phyloP scores from a whole-genome alignment of 768 basidiomycete genomes.

The Hygrophorus russula region DNA sequence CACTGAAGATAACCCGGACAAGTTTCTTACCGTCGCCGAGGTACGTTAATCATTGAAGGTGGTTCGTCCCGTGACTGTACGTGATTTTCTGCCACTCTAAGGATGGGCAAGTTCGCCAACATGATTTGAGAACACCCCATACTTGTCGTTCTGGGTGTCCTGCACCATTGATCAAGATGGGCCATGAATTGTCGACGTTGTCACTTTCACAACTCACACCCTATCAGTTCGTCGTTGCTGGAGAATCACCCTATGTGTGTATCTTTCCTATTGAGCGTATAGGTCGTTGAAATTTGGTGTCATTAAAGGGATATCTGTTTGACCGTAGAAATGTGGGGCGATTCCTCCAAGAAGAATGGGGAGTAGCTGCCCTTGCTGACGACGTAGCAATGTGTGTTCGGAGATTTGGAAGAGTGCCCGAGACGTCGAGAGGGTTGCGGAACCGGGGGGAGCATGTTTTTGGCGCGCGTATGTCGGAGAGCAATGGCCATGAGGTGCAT shows the following conservation, averaged over 20 bases:
- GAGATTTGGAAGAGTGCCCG: constrained; percentile 49
- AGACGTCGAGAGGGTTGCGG: constrained; percentile 20
- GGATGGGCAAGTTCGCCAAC: constrained; percentile 84
- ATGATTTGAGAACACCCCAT: constrained; percentile 68
- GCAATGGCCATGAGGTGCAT: constrained; percentile 66
- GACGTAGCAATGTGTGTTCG: constrained; percentile 71
- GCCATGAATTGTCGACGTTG: constrained; percentile 59
- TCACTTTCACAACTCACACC: constrained; percentile 71
- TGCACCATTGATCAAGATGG: constrained; percentile 54
- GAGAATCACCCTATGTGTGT: constrained; percentile 66
- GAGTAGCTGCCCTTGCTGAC: constrained; percentile 31
- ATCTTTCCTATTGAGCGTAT: neutral
- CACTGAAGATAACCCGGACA: constrained; percentile 67
- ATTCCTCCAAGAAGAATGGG: constrained; percentile 59
- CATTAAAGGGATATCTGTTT: constrained; percentile 61
- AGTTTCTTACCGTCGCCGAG: constrained; percentile 75
- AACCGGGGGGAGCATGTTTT: constrained; percentile 54
- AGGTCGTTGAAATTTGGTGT: neutral
- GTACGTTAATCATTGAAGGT: constrained; percentile 23
- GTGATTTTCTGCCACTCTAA: constrained; percentile 15
- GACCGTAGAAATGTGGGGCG: constrained; percentile 68
- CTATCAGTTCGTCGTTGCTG: constrained; percentile 79
- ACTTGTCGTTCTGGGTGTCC: constrained; percentile 57
- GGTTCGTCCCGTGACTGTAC: neutral
- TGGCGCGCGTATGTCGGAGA: constrained; percentile 57